phyloP scores from a whole-genome alignment of 345 rosid species.

The Luvunga scandens region DNA sequence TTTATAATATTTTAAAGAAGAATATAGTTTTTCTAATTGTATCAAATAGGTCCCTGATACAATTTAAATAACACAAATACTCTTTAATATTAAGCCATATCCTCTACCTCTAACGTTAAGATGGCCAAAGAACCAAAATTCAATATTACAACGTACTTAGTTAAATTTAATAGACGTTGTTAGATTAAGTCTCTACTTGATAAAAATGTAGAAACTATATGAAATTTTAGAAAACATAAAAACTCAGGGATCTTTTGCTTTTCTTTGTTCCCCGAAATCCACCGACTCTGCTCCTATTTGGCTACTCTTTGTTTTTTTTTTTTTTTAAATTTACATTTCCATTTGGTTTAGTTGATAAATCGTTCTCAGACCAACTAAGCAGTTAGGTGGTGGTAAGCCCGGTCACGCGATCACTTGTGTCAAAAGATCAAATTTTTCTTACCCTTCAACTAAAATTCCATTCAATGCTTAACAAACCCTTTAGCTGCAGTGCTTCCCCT shows the following conservation, averaged over 20 bases:
- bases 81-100: no score
- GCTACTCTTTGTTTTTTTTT: no score
- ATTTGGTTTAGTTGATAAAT: conserved; percentile 10
- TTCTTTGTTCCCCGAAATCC: not conserved
- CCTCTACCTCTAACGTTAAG: not conserved
- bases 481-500: not conserved
- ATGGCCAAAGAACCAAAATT: no score
- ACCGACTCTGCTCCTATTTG: not conserved
- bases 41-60: not conserved
- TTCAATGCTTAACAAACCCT: conserved; percentile 8
- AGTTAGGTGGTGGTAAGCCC: not conserved
- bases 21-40: not conserved
- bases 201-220: not conserved
- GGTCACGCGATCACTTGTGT: not conserved
- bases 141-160: no score
- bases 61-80: no score
- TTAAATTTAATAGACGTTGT: no score
- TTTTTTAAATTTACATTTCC: no score
- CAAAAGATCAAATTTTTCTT: not conserved
- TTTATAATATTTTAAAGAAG: no score
- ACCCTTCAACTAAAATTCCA: not conserved
- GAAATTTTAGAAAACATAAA: no score
- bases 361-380: conserved; percentile 4
- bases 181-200: not conserved
- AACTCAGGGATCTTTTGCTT: not conserved